These are phyloP conservation scores for Lachnum nothofagi DNA, from an alignment of 2,329 filamentous ascomycete genomes.

Conservation along the genomic window DNA sequence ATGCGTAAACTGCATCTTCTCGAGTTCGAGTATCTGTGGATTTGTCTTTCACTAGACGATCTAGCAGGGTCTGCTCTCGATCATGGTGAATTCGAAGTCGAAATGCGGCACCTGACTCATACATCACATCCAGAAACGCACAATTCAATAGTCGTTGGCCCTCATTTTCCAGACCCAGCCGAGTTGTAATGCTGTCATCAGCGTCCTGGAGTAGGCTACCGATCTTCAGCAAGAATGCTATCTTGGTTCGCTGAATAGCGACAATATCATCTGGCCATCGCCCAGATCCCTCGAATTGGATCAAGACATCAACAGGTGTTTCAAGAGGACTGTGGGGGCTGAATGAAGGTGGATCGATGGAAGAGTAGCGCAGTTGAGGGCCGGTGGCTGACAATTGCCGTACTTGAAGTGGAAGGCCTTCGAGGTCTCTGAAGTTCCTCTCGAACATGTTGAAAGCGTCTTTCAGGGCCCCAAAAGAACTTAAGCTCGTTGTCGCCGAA, in stretches of 20 bases:
- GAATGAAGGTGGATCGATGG: slow-evolving; percentile 48
- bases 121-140: slow-evolving; percentile 75
- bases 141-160: slow-evolving; percentile 66
- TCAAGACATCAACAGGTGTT: slow-evolving; percentile 67
- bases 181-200: slow-evolving; percentile 57
- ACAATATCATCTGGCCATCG: slow-evolving; percentile 90
- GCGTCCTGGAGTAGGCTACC: slow-evolving; percentile 58
- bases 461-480: slow-evolving; percentile 63
- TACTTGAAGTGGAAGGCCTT: slow-evolving; percentile 81
- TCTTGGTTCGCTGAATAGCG: slow-evolving; percentile 89
- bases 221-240: slow-evolving; percentile 73
- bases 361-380: slow-evolving; percentile 69
- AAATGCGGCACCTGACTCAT: slow-evolving; percentile 68
- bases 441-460: slow-evolving; percentile 70
- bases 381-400: slow-evolving; percentile 72
- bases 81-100: slow-evolving; percentile 86
- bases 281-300: slow-evolving; percentile 89
- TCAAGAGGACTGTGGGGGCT: slow-evolving; percentile 36
- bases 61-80: slow-evolving; percentile 73
- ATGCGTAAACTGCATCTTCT: slow-evolving; percentile 63
- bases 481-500: slow-evolving; percentile 31
- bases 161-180: slow-evolving; percentile 76
- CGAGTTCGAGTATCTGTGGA: slow-evolving; percentile 58
- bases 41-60: slow-evolving; percentile 73
- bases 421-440: slow-evolving; percentile 67